Evolutionary conservation across 2,329 filamentous ascomycete species (phyloP).

Genomic region (Monilinia fructigena): DNA sequence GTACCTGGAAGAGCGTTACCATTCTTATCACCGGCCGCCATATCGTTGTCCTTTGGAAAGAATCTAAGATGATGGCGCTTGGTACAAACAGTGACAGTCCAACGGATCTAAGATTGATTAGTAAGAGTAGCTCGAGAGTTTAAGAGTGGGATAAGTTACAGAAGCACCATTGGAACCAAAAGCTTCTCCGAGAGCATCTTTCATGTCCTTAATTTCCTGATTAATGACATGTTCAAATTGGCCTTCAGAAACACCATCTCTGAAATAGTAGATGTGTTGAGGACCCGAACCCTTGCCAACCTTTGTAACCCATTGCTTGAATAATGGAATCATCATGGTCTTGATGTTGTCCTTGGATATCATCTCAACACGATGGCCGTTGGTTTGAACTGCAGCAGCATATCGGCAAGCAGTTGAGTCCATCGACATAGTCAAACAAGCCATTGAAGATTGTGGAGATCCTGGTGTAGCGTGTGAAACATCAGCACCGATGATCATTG

Average conservation of each 20-base stretch:
- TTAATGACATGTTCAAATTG: conserved; percentile 79
- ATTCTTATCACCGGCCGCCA: conserved; percentile 63
- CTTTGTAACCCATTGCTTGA: conserved; percentile 61
- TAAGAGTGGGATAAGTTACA: conserved; percentile 24
- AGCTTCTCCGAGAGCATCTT: conserved; percentile 51
- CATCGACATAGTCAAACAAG: conserved; percentile 80
- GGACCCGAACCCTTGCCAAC: conserved; percentile 57
- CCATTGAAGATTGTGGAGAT: conserved; percentile 68
- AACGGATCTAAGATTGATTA: conserved; percentile 47
- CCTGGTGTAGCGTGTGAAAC: conserved; percentile 81
- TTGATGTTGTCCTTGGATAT: conserved; percentile 66
- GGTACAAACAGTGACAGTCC: conserved; percentile 83
- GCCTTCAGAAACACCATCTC: conserved; percentile 87
- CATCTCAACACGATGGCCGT: conserved; percentile 79
- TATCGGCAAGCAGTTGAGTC: conserved; percentile 73
- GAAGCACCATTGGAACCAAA: conserved; percentile 36
- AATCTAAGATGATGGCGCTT: conserved; percentile 95
- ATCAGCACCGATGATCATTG: conserved; percentile 83
- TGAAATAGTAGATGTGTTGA: conserved; percentile 82
- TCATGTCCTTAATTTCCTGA: conserved; percentile 73
- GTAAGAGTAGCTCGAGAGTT: not conserved
- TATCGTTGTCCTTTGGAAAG: conserved; percentile 65
- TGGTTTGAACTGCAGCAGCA: conserved; percentile 75
- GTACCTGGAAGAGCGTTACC: conserved; percentile 83
- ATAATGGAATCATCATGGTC: conserved; percentile 62